Conservation (phyloP, 768 basidiomycete species). For the Pisolithus microcarpus region DNA sequence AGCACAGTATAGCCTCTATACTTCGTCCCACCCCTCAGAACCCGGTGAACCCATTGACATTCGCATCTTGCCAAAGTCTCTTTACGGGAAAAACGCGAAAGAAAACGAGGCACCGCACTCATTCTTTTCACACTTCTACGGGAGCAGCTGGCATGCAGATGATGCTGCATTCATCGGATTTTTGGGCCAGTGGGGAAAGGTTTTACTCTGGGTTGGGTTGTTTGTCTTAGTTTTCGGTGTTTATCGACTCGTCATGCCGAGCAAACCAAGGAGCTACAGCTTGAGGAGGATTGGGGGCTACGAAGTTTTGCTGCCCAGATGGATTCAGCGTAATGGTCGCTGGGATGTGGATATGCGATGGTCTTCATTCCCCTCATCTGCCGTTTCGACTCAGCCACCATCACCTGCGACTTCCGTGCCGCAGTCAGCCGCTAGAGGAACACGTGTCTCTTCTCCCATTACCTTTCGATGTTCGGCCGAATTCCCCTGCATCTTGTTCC, state of each 20-base stretch:
- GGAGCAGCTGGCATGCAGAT: conserved; percentile 96
- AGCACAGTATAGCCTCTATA: conserved; percentile 85
- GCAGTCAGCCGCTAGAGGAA: conserved; percentile 43
- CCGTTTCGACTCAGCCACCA: conserved; percentile 32
- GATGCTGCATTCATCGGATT: conserved; percentile 98
- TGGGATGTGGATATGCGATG: conserved; percentile 67
- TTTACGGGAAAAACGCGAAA: conserved; percentile 96
- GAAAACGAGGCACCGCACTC: conserved; percentile 77
- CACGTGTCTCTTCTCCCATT: conserved; percentile 53
- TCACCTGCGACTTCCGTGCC: conserved; percentile 43
- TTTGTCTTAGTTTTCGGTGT: conserved; percentile 65
- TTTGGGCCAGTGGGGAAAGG: conserved; percentile 82
- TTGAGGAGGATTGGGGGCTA: conserved; percentile 63
- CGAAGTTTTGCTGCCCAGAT: conserved; percentile 71
- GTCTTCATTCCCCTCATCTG: conserved; percentile 41
- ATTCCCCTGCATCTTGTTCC: conserved; percentile 50
- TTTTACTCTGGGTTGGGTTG: conserved; percentile 78
- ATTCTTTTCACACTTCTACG: conserved; percentile 97
- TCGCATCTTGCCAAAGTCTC: conserved; percentile 86
- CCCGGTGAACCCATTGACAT: conserved; percentile 55
- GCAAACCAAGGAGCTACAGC: conserved; percentile 52
- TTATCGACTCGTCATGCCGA: conserved; percentile 47
- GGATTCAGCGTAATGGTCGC: conserved; percentile 61
- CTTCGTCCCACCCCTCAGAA: conserved; percentile 55
- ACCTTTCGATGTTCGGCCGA: conserved; percentile 50